A percentile compares a stretch with the other conserved stretches of the same genome.
Evolutionary conservation across 108 stramenopile species (phyloP).

Genomic region (Mediolabrus comicus): DNA sequence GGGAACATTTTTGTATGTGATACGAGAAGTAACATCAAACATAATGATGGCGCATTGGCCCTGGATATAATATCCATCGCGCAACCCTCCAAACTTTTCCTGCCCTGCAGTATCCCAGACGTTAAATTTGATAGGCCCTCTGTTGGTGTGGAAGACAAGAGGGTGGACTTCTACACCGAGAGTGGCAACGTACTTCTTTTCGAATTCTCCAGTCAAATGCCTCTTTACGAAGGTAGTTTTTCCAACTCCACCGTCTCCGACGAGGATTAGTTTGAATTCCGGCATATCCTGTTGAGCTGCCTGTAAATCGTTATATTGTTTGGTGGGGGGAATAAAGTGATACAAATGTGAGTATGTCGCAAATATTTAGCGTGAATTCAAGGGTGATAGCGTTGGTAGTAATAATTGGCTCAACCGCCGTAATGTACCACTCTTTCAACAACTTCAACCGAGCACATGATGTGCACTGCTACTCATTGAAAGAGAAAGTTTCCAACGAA

Average conservation of each 20-base stretch:
- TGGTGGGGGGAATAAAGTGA: neutral
- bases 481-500: too few relatives aligned
- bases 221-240: conserved; percentile 99
- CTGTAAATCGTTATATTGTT: neutral
- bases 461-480: too few relatives aligned
- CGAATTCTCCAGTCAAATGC: conserved; percentile 99
- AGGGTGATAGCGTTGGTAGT: neutral
- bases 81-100: conserved; percentile 98
- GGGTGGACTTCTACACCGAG: conserved; percentile 97
- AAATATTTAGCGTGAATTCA: neutral
- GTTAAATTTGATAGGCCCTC: conserved; percentile 99
- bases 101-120: conserved; percentile 99
- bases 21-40: conserved; percentile 96
- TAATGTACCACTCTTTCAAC: too few relatives aligned
- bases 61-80: conserved; percentile 98
- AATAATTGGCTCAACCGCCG: too few relatives aligned
- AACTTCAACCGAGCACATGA: too few relatives aligned
- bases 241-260: conserved; percentile 99
- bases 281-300: conserved; percentile 68
- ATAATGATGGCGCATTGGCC: conserved; percentile 99
- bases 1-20: conserved; percentile 99
- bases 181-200: conserved; percentile 98
- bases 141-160: conserved; percentile 97
- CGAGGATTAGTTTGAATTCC: conserved; percentile 99
- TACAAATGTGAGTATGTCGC: neutral